Evolutionary conservation across 2,329 filamentous ascomycete species (phyloP).

Genomic region (Metarhizium guizhouense): DNA sequence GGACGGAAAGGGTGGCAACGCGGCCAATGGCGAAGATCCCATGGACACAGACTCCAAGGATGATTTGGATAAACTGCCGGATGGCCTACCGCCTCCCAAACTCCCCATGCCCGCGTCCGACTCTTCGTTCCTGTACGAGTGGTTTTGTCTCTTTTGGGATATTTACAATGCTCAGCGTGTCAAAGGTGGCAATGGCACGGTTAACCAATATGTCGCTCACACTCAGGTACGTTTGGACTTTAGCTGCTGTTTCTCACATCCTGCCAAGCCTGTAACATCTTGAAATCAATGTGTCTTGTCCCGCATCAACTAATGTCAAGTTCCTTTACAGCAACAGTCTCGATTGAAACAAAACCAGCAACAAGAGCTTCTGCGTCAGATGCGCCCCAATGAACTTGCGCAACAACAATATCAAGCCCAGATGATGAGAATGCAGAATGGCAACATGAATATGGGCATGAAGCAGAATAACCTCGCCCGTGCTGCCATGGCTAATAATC

Average conservation of each 20-base stretch:
- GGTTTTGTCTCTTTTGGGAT: constrained; percentile 98
- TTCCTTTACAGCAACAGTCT: constrained; percentile 46
- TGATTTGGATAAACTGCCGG: constrained; percentile 66
- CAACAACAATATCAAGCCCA: constrained; percentile 50
- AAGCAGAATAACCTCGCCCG: constrained; percentile 58
- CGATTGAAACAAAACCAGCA: constrained; percentile 68
- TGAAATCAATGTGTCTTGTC: not conserved
- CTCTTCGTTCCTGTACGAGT: constrained; percentile 87
- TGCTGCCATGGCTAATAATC: constrained; percentile 70
- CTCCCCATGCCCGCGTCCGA: constrained; percentile 56
- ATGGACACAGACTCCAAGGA: constrained; percentile 84
- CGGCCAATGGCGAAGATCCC: constrained; percentile 62
- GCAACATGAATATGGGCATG: constrained; percentile 47
- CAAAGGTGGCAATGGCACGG: constrained; percentile 53
- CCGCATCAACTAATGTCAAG: constrained; percentile 2
- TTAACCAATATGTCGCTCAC: constrained; percentile 70
- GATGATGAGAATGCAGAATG: constrained; percentile 63
- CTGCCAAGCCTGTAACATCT: not conserved
- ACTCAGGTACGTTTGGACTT: constrained; percentile 57
- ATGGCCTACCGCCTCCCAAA: constrained; percentile 70
- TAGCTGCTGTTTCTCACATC: not conserved
- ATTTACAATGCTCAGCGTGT: constrained; percentile 78
- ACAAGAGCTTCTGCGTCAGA: constrained; percentile 66
- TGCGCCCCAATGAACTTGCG: constrained; percentile 52
- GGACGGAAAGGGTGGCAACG: constrained; percentile 61